A percentile compares a stretch with the other conserved stretches of the same genome.
phyloP scores from a whole-genome alignment of 2,329 filamentous ascomycete species.

The Paraphoma chrysanthemicola region DNA sequence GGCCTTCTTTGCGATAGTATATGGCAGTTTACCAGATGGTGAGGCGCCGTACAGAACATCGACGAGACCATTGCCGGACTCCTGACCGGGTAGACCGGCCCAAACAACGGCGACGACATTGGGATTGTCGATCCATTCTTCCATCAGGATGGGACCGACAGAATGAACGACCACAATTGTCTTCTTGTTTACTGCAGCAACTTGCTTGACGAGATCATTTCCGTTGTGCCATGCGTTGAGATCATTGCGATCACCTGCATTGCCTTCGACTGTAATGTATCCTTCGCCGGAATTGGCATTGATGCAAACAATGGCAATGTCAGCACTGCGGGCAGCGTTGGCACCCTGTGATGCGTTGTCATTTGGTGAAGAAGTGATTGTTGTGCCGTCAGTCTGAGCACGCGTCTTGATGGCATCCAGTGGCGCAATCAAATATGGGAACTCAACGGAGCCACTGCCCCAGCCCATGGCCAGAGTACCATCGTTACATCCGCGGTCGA shows the following conservation, averaged over 20 bases:
- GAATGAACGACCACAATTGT: constrained; percentile 49
- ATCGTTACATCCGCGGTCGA: constrained; percentile 68
- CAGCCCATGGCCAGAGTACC: constrained; percentile 73
- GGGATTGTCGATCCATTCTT: constrained; percentile 44
- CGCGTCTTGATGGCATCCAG: constrained; percentile 51
- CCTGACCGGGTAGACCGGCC: constrained; percentile 47
- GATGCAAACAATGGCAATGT: constrained; percentile 56
- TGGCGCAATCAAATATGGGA: constrained; percentile 54
- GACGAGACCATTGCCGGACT: constrained; percentile 55
- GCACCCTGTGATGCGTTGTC: constrained; percentile 48
- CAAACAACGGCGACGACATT: constrained; percentile 50
- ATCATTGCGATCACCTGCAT: constrained; percentile 57
- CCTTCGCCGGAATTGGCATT: constrained; percentile 58
- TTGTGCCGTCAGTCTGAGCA: constrained; percentile 47
- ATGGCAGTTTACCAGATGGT: constrained; percentile 65
- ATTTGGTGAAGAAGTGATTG: constrained; percentile 47
- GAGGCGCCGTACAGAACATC: constrained; percentile 56
- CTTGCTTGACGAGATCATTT: constrained; percentile 50
- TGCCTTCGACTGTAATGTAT: constrained; percentile 56
- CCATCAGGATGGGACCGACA: constrained; percentile 47
- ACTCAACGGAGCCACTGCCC: constrained; percentile 64
- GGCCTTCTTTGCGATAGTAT: constrained; percentile 45
- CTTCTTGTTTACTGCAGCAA: constrained; percentile 46
- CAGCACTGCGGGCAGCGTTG: constrained; percentile 45
- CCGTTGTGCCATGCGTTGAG: constrained; percentile 56